Conservation (phyloP, 2,329 filamentous ascomycete species). For the Calonectria multiphialidica region DNA sequence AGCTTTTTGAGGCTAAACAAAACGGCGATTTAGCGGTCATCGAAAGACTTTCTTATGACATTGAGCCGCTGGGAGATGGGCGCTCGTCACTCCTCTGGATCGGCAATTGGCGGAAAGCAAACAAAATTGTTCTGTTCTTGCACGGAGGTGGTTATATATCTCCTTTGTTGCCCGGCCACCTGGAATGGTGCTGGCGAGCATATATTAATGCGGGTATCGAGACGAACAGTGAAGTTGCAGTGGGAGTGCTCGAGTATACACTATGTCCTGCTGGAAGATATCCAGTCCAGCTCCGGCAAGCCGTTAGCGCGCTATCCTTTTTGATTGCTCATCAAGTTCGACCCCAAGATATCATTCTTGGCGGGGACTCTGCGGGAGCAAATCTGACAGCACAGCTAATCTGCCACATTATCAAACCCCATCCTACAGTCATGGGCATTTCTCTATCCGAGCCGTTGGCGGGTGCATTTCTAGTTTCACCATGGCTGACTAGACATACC, state of each 20-base stretch:
- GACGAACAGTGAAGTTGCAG: conserved; percentile 22
- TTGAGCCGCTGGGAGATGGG: conserved; percentile 18
- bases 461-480: conserved; percentile 47
- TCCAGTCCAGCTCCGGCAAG: conserved; percentile 44
- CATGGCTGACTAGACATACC: conserved; percentile 33
- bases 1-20: neutral
- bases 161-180: neutral
- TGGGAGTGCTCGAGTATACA: conserved; percentile 47
- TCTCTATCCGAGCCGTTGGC: conserved; percentile 39
- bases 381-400: conserved; percentile 47
- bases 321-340: too few relatives aligned
- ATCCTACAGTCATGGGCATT: conserved; percentile 31
- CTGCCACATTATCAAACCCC: conserved; percentile 43
- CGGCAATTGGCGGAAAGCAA: neutral
- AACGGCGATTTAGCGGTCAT: neutral
- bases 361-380: conserved; percentile 50
- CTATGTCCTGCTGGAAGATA: conserved; percentile 42
- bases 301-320: conserved; percentile 33
- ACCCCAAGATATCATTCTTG: conserved; percentile 43
- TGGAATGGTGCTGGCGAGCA: neutral
- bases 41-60: conserved; percentile 3
- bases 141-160: neutral
- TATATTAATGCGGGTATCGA: conserved; percentile 5
- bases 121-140: neutral
- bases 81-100: conserved; percentile 9